Evolutionary conservation across 2,329 filamentous ascomycete genomes (phyloP).

Genomic region (Fusarium cicatricum): DNA sequence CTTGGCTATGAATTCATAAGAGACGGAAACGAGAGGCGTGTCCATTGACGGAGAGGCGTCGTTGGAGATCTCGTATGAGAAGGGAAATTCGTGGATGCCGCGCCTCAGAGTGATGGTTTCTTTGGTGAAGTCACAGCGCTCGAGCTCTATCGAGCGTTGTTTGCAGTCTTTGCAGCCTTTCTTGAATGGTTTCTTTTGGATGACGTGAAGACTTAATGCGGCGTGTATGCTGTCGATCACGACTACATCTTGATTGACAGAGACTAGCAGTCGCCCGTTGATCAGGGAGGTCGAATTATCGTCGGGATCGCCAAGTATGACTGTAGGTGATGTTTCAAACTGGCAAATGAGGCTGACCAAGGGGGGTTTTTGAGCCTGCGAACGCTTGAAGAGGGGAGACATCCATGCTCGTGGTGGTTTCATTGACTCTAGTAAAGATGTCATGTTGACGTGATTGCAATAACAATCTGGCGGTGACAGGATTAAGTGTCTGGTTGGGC

Average conservation of each 20-base stretch:
- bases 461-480: no score
- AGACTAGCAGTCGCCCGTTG: slow-evolving; percentile 6
- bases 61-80: slow-evolving; percentile 84
- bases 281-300: slow-evolving; percentile 4
- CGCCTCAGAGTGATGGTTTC: not conserved
- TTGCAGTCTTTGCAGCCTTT: slow-evolving; percentile 28
- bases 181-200: slow-evolving; percentile 28
- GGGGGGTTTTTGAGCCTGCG: no score
- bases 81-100: slow-evolving; percentile 68
- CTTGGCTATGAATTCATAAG: slow-evolving; percentile 78
- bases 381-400: not conserved
- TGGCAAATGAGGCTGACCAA: slow-evolving; percentile 11
- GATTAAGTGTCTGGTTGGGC: no score
- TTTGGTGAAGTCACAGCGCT: slow-evolving; percentile 24
- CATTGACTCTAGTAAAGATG: slow-evolving; percentile 6
- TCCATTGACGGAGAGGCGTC: slow-evolving; percentile 83
- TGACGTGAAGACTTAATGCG: not conserved
- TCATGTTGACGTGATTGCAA: slow-evolving; percentile 2
- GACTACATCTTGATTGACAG: not conserved
- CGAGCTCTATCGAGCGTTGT: slow-evolving; percentile 18
- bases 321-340: slow-evolving; percentile 7
- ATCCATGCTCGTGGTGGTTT: slow-evolving; percentile 5
- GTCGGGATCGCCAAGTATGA: slow-evolving; percentile 6
- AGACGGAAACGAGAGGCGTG: slow-evolving; percentile 73
- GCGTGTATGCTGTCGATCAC: slow-evolving; percentile 22